Evolutionary conservation across 495 filamentous ascomycete species (phyloP), one percentile per base, ranked within the genome.

Genomic region (Cercophora scortea): DNA sequence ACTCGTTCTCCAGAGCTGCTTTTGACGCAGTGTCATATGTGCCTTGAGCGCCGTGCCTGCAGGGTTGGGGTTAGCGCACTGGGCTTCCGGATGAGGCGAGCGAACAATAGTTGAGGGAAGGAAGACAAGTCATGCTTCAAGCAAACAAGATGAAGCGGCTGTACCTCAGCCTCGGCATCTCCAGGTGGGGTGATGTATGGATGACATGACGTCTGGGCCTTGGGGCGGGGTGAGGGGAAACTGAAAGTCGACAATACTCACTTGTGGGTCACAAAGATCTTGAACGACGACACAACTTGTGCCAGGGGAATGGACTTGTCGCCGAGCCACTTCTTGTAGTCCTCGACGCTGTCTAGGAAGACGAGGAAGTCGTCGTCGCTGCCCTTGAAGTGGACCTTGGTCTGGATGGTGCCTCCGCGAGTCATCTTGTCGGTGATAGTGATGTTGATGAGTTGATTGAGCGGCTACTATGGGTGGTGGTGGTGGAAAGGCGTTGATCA

Each of bases 371-470:
- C 89, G 33, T 97, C 90, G 18, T 80, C 77, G 49, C 76, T 72
- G 76, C 93, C 92, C 77, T 90, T 87, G 84, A 85, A 92, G 83
- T 94, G 83, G 71, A 95, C 80, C 76, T 94, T 96, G 74, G 72
- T 72, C 63, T 83, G 78, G 46, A 67, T 61, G 48, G 78, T 80
- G 77, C 90, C 89, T 74, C 85, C 89, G 65, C 88, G 87, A 70
- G 86, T 63, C 88, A 91, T 95, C 45, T 61, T 82, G 69, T 57
- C 52, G 49, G 59, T 50, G 55, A 49, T 59, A 42, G 5, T 57
- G 40, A 39, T 40, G 44, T 48, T 25, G 38, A 49, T 52, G 25
- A 51, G n/a, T 17, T 51, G 12, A 45, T 77, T 64, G 45, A 40
- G 43, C 5, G 43, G 6, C 10, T 45, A 11, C 9, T 44, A 12